Conservation (phyloP, 2,329 filamentous ascomycete species). For the Exophiala mesophila region DNA sequence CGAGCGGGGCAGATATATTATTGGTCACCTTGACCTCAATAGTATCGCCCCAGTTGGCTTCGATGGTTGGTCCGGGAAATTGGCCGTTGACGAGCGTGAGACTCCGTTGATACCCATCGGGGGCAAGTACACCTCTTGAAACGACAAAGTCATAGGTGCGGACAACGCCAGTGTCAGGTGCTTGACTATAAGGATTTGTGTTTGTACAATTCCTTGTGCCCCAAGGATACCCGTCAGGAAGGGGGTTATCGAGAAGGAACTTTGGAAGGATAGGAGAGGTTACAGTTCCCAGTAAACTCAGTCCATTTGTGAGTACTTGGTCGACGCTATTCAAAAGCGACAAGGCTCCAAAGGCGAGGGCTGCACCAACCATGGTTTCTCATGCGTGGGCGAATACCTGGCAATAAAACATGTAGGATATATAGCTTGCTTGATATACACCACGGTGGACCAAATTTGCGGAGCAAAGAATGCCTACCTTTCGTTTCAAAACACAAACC, state of each 20-base stretch:
- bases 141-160: constrained; percentile 15
- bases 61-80: constrained; percentile 58
- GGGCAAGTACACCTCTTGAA: constrained; percentile 10
- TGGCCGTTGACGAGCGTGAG: constrained; percentile 50
- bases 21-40: constrained; percentile 33
- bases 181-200: constrained; percentile 17
- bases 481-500: too few species aligned
- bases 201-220: constrained; percentile 11
- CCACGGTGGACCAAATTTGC: too few species aligned
- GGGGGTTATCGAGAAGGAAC: constrained; percentile 12
- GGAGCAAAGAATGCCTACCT: too few species aligned
- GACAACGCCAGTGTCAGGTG: constrained; percentile 14
- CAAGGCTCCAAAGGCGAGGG: not conserved
- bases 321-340: constrained; percentile 1
- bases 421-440: too few species aligned
- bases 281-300: constrained; percentile 2
- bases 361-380: not conserved
- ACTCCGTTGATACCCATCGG: constrained; percentile 11
- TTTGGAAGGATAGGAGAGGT: constrained; percentile 5
- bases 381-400: too few species aligned
- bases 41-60: constrained; percentile 27
- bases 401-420: too few species aligned
- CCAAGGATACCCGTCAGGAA: constrained; percentile 19
- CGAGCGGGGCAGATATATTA: constrained; percentile 27
- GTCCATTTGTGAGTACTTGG: constrained; percentile 5